Evolutionary conservation across 2,329 filamentous ascomycete genomes (phyloP).

Genomic region (Aspergillus sergii): DNA sequence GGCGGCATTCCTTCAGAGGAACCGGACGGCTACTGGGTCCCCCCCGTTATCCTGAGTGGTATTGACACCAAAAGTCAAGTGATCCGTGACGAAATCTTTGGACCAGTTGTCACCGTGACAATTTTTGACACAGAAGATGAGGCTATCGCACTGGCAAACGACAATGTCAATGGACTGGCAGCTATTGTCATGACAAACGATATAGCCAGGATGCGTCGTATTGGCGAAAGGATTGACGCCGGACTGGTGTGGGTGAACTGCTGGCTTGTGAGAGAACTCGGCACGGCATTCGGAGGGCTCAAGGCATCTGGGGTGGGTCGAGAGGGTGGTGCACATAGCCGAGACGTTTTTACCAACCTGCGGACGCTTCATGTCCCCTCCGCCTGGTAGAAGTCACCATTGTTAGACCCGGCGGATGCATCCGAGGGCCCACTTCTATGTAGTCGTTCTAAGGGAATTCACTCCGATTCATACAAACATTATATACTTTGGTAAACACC

Average conservation of each 20-base stretch:
- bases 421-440: too few species aligned
- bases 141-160: background rate
- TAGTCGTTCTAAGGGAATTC: too few species aligned
- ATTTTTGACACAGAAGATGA: slow-evolving; percentile 52
- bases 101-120: slow-evolving; percentile 61
- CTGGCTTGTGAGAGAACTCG: too few species aligned
- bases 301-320: slow-evolving; percentile 2
- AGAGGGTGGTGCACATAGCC: background rate
- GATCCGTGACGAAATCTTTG: slow-evolving; percentile 65
- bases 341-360: too few species aligned
- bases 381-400: too few species aligned
- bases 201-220: background rate
- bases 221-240: background rate
- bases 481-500: too few species aligned
- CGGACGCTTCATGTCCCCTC: too few species aligned
- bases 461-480: too few species aligned
- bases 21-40: slow-evolving; percentile 66
- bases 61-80: slow-evolving; percentile 61
- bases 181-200: background rate
- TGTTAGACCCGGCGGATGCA: too few species aligned
- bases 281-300: background rate
- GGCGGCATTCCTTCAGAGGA: slow-evolving; percentile 28
- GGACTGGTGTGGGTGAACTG: slow-evolving; percentile 4
- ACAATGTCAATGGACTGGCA: background rate
- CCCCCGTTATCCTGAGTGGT: slow-evolving; percentile 61